Percentiles rank a stretch among this genome's conserved stretches.
phyloP scores from a whole-genome alignment of 495 filamentous ascomycete species.

The Aspergillus ostianus region DNA sequence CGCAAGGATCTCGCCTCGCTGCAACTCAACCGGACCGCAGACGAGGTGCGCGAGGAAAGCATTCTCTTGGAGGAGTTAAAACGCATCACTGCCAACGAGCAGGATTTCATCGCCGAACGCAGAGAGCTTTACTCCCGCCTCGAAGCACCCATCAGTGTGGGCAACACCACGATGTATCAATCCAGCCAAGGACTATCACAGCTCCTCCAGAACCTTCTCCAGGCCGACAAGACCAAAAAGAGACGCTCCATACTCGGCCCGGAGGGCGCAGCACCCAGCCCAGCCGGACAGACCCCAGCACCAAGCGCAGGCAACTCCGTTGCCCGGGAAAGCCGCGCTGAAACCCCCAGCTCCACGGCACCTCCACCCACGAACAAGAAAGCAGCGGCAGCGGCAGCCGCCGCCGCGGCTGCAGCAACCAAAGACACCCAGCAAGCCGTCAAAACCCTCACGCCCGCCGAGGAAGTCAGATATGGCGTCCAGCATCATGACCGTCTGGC shows the following conservation, averaged over 20 bases:
- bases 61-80: conserved; percentile 84
- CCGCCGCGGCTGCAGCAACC: conserved; percentile 27
- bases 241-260: conserved; percentile 62
- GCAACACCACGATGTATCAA: conserved; percentile 68
- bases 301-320: conserved; percentile 33
- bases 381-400: conserved; percentile 37
- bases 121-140: conserved; percentile 86
- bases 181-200: conserved; percentile 74
- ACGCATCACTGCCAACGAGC: conserved; percentile 78
- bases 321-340: conserved; percentile 35
- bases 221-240: conserved; percentile 85
- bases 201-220: conserved; percentile 74
- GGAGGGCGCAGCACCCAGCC: conserved; percentile 49
- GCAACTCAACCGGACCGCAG: conserved; percentile 73
- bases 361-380: conserved; percentile 54
- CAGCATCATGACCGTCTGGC: conserved; percentile 82
- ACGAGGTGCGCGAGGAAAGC: conserved; percentile 89
- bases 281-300: conserved; percentile 51
- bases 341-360: conserved; percentile 37
- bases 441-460: conserved; percentile 66
- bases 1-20: conserved; percentile 83
- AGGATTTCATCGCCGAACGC: conserved; percentile 80
- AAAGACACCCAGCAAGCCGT: conserved; percentile 51
- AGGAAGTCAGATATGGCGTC: conserved; percentile 79
- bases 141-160: conserved; percentile 69